These are phyloP conservation scores for Allantophomopsis cytisporea DNA, from an alignment of 2,329 filamentous ascomycete species.

Conservation along the genomic window DNA sequence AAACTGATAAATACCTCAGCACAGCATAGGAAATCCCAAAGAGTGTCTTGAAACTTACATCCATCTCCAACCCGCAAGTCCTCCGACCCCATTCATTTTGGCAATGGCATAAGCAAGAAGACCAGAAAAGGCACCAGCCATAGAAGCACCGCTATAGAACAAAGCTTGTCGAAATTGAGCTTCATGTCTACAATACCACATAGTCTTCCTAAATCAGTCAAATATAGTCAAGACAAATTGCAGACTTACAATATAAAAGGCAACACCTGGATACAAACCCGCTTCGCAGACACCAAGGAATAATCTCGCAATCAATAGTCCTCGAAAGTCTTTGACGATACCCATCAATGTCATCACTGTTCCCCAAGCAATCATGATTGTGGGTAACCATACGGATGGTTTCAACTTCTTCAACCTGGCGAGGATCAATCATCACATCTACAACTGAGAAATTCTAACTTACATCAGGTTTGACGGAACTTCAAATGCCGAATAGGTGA, in stretches of 20 bases:
- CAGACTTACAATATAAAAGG: slow-evolving; percentile 31
- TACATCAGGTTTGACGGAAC: slow-evolving; percentile 48
- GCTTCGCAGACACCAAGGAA: slow-evolving; percentile 12
- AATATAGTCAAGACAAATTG: too few species aligned
- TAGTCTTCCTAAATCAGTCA: slow-evolving; percentile 18
- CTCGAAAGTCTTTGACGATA: slow-evolving; percentile 48
- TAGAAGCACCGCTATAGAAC: slow-evolving; percentile 21
- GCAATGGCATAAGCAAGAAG: slow-evolving; percentile 29
- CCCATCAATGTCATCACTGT: slow-evolving; percentile 56
- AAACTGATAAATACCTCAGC: slow-evolving; percentile 19
- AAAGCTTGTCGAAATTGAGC: slow-evolving; percentile 30
- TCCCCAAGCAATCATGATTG: slow-evolving; percentile 51
- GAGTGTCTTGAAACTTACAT: slow-evolving; percentile 8
- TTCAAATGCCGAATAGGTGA: slow-evolving; percentile 42
- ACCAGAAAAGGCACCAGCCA: slow-evolving; percentile 29
- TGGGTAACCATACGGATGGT: slow-evolving; percentile 37
- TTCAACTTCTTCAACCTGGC: slow-evolving; percentile 39
- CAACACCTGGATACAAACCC: slow-evolving; percentile 18
- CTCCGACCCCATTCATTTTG: slow-evolving; percentile 29
- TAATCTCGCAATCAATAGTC: slow-evolving; percentile 32
- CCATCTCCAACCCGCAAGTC: slow-evolving; percentile 31
- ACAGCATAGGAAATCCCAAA: background rate
- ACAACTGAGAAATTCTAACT: too few species aligned
- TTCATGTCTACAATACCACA: slow-evolving; percentile 42
- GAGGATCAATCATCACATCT: too few species aligned